Conservation (phyloP, 768 basidiomycete genomes). For the Boletus reticuloceps region DNA sequence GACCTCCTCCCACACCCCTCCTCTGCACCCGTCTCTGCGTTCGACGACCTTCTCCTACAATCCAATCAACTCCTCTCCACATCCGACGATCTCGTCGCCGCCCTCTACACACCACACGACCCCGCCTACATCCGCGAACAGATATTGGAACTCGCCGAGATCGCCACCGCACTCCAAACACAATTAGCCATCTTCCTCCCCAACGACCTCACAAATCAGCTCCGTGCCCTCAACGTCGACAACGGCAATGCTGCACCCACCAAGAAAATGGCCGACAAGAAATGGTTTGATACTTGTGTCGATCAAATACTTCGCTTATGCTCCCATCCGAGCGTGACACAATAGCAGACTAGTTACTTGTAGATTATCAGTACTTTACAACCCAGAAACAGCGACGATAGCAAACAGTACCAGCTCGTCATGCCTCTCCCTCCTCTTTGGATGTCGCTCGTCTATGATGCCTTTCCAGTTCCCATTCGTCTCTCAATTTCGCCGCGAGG, state of each 20-base stretch:
- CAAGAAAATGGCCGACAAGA: conserved; percentile 38
- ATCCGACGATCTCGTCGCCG: conserved; percentile 66
- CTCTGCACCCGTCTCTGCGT: conserved; percentile 24
- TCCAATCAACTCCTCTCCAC: conserved; percentile 53
- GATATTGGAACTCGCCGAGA: conserved; percentile 35
- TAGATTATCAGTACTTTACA: conserved; percentile 18
- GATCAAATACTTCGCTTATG: conserved; percentile 53
- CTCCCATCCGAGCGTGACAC: conserved; percentile 8
- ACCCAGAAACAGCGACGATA: neutral
- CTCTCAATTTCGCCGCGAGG: conserved; percentile 56
- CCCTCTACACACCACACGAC: conserved; percentile 65
- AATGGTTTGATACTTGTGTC: conserved; percentile 68
- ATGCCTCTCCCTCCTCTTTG: conserved; percentile 33
- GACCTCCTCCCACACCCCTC: conserved; percentile 43
- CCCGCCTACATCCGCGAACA: conserved; percentile 38
- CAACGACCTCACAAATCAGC: conserved; percentile 22
- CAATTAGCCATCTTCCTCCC: conserved; percentile 26
- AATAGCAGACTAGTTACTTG: conserved; percentile 7
- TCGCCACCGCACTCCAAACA: conserved; percentile 37
- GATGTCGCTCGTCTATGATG: conserved; percentile 25
- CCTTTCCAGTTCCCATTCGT: conserved; percentile 45
- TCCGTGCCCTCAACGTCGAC: conserved; percentile 25
- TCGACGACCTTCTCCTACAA: conserved; percentile 50
- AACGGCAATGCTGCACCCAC: neutral
- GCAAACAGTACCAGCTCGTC: conserved; percentile 23